phyloP scores from a whole-genome alignment of 2,329 filamentous ascomycete species.

The Curvularia verruculosa region DNA sequence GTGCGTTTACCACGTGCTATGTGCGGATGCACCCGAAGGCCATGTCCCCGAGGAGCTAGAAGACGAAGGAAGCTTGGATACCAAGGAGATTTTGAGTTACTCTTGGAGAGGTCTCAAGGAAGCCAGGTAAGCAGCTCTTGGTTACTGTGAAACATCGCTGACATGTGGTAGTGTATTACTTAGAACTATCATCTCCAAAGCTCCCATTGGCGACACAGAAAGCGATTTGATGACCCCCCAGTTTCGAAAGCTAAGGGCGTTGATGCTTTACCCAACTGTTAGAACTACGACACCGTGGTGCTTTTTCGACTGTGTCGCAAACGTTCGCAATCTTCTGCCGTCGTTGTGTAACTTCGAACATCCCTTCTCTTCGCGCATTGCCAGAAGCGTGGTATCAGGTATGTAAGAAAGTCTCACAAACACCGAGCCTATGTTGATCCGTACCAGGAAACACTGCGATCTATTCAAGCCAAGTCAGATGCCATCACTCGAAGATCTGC shows the following conservation, averaged over 20 bases:
- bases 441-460: slow-evolving; percentile 65
- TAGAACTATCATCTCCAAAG: slow-evolving; percentile 52
- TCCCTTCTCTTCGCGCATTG: slow-evolving; percentile 53
- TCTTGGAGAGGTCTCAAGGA: slow-evolving; percentile 96
- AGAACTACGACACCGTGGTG: slow-evolving; percentile 84
- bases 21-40: slow-evolving; percentile 93
- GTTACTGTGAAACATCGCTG: background rate
- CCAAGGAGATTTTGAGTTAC: slow-evolving; percentile 90
- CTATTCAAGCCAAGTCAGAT: slow-evolving; percentile 76
- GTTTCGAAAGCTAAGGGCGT: slow-evolving; percentile 69
- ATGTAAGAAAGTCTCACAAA: background rate
- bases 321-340: slow-evolving; percentile 85
- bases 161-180: slow-evolving; percentile 68
- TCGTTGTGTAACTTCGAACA: slow-evolving; percentile 61
- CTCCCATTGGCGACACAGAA: slow-evolving; percentile 38
- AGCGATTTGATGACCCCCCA: slow-evolving; percentile 37
- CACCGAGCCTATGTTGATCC: slow-evolving; percentile 5
- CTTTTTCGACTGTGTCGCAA: slow-evolving; percentile 89
- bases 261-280: slow-evolving; percentile 83
- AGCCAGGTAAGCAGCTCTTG: slow-evolving; percentile 67
- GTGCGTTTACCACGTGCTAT: slow-evolving; percentile 77
- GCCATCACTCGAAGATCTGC: slow-evolving; percentile 88
- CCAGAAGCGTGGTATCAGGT: slow-evolving; percentile 72
- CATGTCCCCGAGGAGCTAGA: slow-evolving; percentile 79
- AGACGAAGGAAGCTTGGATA: slow-evolving; percentile 72